Conservation (phyloP, 129 eudicot species). For the Helichrysum umbraculigerum region DNA sequence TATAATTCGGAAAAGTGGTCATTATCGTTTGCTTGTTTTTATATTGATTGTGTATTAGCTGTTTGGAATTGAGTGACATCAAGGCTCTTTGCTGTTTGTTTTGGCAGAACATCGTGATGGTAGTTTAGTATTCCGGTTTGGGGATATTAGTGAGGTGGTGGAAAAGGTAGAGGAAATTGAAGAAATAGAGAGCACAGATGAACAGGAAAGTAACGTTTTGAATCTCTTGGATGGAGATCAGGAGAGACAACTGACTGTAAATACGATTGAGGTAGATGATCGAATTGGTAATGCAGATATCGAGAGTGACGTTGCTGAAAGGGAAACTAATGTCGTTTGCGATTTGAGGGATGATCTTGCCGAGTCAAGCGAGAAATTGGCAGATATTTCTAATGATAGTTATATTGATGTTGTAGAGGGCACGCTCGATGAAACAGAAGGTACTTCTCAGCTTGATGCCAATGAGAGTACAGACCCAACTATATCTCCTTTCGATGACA, state of each 20-base stretch:
- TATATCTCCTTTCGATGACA: slow-evolving; percentile 19
- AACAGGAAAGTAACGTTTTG: slow-evolving; percentile 21
- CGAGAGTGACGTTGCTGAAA: slow-evolving; percentile 26
- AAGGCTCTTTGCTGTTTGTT: slow-evolving; percentile 23
- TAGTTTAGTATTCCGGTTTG: slow-evolving; percentile 70
- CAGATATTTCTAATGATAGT: slow-evolving; percentile 23
- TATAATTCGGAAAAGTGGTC: background rate
- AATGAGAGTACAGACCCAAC: slow-evolving; percentile 25
- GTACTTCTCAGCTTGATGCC: slow-evolving; percentile 20
- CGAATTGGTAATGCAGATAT: slow-evolving; percentile 13
- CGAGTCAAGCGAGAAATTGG: slow-evolving; percentile 23
- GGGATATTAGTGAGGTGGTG: slow-evolving; percentile 62
- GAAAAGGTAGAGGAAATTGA: slow-evolving; percentile 38
- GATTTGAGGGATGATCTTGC: slow-evolving; percentile 27
- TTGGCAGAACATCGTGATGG: slow-evolving; percentile 75
- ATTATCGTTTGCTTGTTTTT: background rate
- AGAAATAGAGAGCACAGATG: slow-evolving; percentile 28
- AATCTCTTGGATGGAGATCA: slow-evolving; percentile 46
- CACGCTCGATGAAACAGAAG: slow-evolving; percentile 22
- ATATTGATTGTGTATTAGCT: background rate
- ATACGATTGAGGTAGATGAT: slow-evolving; percentile 33
- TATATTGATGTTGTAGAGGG: slow-evolving; percentile 31
- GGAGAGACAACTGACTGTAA: slow-evolving; percentile 34
- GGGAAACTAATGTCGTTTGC: slow-evolving; percentile 19
- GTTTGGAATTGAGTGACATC: background rate